These are phyloP conservation scores for Fraxinus platypoda DNA, from an alignment of 305 asterid species.

Conservation along the genomic window DNA sequence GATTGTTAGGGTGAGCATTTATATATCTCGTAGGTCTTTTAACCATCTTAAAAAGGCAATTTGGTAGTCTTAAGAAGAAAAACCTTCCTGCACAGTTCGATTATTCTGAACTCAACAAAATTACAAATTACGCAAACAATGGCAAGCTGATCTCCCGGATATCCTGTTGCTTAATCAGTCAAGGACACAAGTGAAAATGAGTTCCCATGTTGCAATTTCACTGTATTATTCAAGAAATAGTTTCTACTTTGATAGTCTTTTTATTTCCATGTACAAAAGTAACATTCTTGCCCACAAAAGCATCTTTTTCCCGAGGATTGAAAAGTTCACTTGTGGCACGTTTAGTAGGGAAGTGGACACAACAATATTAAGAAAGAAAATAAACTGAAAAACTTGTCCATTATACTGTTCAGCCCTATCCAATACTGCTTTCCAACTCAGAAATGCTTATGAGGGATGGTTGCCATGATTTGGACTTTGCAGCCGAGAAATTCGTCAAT, in stretches of 20 bases:
- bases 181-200: neutral
- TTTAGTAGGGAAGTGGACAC: neutral
- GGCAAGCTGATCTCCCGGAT: neutral
- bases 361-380: neutral
- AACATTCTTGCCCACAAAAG: conserved; percentile 13
- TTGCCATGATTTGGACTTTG: conserved; percentile 68
- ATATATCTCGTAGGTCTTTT: neutral
- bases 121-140: neutral
- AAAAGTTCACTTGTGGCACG: neutral
- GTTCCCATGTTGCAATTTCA: conserved; percentile 16
- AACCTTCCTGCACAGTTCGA: neutral
- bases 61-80: neutral
- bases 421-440: conserved; percentile 44
- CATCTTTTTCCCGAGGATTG: neutral
- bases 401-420: neutral
- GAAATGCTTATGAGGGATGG: conserved; percentile 84
- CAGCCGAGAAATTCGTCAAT: conserved; percentile 27
- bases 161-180: neutral
- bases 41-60: neutral
- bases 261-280: conserved; percentile 41
- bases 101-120: neutral
- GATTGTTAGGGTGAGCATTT: neutral
- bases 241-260: conserved; percentile 27
- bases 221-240: conserved; percentile 28
- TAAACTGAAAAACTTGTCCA: neutral